Evolutionary conservation across 2,329 filamentous ascomycete genomes (phyloP).

Genomic region (Penicillium sp.): DNA sequence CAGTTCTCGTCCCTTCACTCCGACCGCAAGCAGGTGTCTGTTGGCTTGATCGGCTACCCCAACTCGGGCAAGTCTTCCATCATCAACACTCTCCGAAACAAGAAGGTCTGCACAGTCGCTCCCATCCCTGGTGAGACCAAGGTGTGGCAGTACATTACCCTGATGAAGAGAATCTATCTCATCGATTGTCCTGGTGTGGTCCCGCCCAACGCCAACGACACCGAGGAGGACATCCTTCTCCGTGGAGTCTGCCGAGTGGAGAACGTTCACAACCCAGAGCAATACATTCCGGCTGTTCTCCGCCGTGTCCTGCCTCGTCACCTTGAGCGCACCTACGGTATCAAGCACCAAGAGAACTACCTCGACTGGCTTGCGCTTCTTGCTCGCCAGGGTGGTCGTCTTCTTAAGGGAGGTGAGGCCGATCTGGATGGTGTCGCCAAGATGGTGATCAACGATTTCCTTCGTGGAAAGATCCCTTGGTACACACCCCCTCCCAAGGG

Average conservation of each 20-base stretch:
- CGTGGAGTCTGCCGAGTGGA: conserved; percentile 91
- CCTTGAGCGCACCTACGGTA: conserved; percentile 87
- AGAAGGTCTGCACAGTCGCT: conserved; percentile 89
- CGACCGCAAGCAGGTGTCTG: conserved; percentile 89
- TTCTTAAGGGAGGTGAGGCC: conserved; percentile 89
- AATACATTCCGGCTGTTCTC: conserved; percentile 86
- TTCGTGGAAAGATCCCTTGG: conserved; percentile 94
- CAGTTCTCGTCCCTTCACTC: conserved; percentile 90
- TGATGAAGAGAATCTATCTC: conserved; percentile 92
- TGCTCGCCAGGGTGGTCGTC: conserved; percentile 78
- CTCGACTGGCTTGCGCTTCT: conserved; percentile 83
- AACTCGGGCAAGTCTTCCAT: conserved; percentile 96
- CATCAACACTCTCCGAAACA: conserved; percentile 92
- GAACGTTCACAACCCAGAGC: conserved; percentile 93
- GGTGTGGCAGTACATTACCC: conserved; percentile 94
- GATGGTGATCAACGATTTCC: conserved; percentile 95
- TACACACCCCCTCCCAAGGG: conserved; percentile 74
- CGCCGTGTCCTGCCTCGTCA: conserved; percentile 79
- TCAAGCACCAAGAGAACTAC: conserved; percentile 73
- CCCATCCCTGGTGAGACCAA: conserved; percentile 97
- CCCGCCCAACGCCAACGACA: conserved; percentile 79
- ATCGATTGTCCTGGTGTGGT: conserved; percentile 98
- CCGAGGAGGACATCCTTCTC: conserved; percentile 81
- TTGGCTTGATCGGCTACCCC: conserved; percentile 84
- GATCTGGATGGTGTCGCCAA: conserved; percentile 94